Percentiles rank a stretch among this genome's conserved stretches.
phyloP scores from a whole-genome alignment of 1,284 basidiomycete genomes.

The Hymenochaete sp. region DNA sequence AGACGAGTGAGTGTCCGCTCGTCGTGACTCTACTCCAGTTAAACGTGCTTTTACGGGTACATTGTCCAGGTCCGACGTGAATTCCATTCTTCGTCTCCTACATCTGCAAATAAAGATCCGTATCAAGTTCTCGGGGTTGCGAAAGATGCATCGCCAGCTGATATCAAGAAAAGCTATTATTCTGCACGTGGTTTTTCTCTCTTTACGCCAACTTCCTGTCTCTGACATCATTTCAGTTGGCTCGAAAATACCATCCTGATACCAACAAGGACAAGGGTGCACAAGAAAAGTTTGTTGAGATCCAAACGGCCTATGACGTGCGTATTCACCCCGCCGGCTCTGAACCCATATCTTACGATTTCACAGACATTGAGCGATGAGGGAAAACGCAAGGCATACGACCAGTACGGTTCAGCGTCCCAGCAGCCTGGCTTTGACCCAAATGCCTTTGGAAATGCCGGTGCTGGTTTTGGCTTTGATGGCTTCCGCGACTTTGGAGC shows the following conservation, averaged over 20 bases:
- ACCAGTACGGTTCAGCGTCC: conserved; percentile 91
- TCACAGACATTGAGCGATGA: conserved; percentile 84
- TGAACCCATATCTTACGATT: conserved; percentile 15
- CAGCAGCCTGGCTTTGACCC: conserved; percentile 93
- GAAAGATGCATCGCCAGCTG: conserved; percentile 74
- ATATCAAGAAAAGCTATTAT: conserved; percentile 98
- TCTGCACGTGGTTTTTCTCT: conserved; percentile 45
- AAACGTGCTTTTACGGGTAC: background rate
- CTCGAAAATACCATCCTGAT: conserved; percentile 97
- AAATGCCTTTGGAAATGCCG: conserved; percentile 56
- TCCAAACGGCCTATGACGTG: conserved; percentile 96
- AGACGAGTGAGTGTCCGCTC: conserved; percentile 13
- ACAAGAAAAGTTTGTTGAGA: conserved; percentile 92
- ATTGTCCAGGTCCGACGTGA: conserved; percentile 42
- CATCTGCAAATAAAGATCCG: conserved; percentile 72
- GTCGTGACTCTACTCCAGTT: background rate
- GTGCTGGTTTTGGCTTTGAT: conserved; percentile 52
- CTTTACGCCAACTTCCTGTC: background rate
- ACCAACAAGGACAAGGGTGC: conserved; percentile 90
- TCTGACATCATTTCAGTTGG: conserved; percentile 53
- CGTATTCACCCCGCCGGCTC: conserved; percentile 28
- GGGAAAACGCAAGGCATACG: conserved; percentile 87
- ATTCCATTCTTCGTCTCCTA: conserved; percentile 62
- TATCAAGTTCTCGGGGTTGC: conserved; percentile 87
- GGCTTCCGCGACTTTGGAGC: conserved; percentile 64